Base-by-base conservation (phyloP, 805 yeast genomes). In the Clavispora vitiphila region DNA sequence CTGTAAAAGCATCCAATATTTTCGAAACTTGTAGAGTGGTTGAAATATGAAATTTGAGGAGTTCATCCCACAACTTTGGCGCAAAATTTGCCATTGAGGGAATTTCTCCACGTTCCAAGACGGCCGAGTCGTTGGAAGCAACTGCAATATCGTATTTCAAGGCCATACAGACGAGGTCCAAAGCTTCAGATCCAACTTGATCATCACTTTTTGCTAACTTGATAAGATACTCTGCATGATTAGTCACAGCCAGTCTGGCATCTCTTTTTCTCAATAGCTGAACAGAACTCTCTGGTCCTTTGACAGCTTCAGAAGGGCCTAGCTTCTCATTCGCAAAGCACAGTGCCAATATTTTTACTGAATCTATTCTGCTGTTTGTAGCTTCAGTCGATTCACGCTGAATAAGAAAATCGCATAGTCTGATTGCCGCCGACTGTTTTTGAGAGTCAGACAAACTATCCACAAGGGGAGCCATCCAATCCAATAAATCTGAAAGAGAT, bases 401-500 rank as follows among this genome's bases (percentile, higher is more conserved):
- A 24, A 78, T 60, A 38, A 79, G 67, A 48, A 66, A 72, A 36
- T 71, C 65, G 9, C 81, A 74, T 4, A 78, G 58, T 39, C 74
- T 74, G 35, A 78, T 74, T 2, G 74, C 73, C 39, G 78, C 69
- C 32, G 77, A 77, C 27, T 77, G 77, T 38, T 65, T 65, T 44
- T 78, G 81, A 0, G 82, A 60, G 1, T 67, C 65, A 1, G 71
- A 56, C 26, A 81, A 57, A 2, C 80, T 62, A 12, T 60, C 57
- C 36, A 67, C 58, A 27, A 79, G 66, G 1, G 72, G 61, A 18
- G 60, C 55, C 26, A 78, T 72, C 90, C 90, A 83, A n/a, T 66
- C 60, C 3, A 77, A 53, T 42, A 79, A 47, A 53, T 78, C 80
- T 25, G 60, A 59, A 10, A 56, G 46, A 2, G 39, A 15, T 40